Conservation (phyloP, 2,329 filamentous ascomycete genomes). For the Chrysoporthe austroafricana region DNA sequence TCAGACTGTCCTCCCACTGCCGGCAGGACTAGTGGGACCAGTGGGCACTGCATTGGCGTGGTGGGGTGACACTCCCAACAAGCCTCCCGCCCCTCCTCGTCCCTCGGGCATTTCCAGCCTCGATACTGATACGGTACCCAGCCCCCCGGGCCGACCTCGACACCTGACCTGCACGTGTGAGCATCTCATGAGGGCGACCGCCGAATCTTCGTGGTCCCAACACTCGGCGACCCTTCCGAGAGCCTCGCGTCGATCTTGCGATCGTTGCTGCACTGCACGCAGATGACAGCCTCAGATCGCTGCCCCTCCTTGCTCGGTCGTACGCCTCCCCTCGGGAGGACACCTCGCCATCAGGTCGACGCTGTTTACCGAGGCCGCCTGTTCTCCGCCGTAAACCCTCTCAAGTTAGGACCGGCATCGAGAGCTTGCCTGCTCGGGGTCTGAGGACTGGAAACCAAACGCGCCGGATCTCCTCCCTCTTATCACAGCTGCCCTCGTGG, state of each 20-base stretch:
- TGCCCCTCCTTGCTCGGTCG: too few species aligned
- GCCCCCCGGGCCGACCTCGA: neutral
- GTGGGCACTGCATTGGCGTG: neutral
- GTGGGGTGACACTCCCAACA: neutral
- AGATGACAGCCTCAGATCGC: neutral
- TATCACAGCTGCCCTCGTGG: neutral
- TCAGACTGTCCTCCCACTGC: constrained; percentile 3
- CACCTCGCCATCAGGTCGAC: neutral
- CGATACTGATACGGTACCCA: neutral
- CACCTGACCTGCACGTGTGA: neutral
- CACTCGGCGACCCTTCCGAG: neutral
- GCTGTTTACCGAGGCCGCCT: neutral
- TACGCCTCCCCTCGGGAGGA: too few species aligned
- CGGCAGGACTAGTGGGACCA: constrained; percentile 6
- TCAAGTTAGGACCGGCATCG: neutral
- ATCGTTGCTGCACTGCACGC: neutral
- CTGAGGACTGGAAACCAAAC: neutral
- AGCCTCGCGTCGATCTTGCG: neutral
- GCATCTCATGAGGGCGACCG: neutral
- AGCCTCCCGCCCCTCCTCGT: neutral
- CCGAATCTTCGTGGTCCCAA: neutral
- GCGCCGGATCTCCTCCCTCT: neutral
- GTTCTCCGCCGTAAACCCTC: neutral
- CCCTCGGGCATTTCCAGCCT: neutral
- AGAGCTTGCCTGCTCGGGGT: neutral